Evolutionary conservation across 176 grass and related monocot genomes (phyloP).

Genomic region (Dendrocalamus sinicus): DNA sequence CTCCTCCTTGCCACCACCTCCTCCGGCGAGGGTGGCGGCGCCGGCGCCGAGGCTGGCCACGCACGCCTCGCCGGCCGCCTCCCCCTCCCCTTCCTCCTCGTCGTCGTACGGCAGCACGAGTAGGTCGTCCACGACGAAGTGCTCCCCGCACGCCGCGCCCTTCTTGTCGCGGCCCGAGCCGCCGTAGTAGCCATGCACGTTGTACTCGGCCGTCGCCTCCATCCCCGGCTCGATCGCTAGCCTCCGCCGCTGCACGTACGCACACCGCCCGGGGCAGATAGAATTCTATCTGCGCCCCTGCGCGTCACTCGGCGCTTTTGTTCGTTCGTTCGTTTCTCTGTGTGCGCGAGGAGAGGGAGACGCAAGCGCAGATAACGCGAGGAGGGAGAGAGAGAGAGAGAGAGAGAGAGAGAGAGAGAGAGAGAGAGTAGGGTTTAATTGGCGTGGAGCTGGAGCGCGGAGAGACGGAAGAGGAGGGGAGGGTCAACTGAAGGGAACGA

Average conservation of each 20-base stretch:
- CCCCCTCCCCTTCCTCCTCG: conserved; percentile 52
- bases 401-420: conserved; percentile 39
- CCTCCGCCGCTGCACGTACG: not conserved
- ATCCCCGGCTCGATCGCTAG: not conserved
- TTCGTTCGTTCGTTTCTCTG: conserved; percentile 40
- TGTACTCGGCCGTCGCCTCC: conserved; percentile 52
- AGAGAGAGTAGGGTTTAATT: conserved; percentile 59
- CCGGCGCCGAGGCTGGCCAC: not conserved
- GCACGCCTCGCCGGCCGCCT: not conserved
- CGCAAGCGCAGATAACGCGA: conserved; percentile 48
- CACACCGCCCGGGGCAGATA: not conserved
- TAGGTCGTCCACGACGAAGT: conserved; percentile 85
- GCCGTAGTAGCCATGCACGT: conserved; percentile 11
- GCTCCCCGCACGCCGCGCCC: conserved; percentile 38
- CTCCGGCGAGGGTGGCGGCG: not conserved
- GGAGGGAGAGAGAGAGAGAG: conserved; percentile 33
- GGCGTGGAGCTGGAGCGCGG: conserved; percentile 52
- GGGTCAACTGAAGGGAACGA: conserved; percentile 58
- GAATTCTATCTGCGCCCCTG: not conserved
- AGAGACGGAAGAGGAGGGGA: conserved; percentile 7
- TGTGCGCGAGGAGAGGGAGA: conserved; percentile 36
- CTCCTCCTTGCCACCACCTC: conserved; percentile 40
- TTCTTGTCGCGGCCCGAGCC: conserved; percentile 3
- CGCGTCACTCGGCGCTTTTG: conserved; percentile 53
- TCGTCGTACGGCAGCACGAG: conserved; percentile 82